Evolutionary conservation across 139 green algal species (phyloP).

Genomic region (Ettlia oleoabundans): DNA sequence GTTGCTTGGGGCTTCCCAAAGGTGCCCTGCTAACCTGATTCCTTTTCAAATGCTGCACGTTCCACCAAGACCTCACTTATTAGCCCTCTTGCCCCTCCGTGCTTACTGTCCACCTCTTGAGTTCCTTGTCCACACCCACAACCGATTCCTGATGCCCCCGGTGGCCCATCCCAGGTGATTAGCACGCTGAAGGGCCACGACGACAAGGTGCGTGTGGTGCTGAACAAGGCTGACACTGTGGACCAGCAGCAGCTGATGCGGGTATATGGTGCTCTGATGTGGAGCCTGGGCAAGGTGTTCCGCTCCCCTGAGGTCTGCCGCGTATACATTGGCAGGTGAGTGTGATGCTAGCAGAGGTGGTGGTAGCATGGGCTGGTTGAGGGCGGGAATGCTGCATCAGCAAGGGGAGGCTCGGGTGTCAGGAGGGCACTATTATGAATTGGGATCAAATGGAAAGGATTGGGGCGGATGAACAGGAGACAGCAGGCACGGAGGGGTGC

Average conservation of each 20-base stretch:
- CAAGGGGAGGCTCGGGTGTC: neutral
- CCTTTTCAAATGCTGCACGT: no score
- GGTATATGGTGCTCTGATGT: slow-evolving; percentile 99
- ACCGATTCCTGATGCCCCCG: no score
- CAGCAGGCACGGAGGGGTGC: no score
- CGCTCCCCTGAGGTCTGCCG: slow-evolving; percentile 88
- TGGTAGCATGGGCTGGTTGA: neutral
- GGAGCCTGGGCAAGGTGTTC: slow-evolving; percentile 95
- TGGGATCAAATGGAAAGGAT: no score
- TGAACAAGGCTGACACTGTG: slow-evolving; percentile 97
- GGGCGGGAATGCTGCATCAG: neutral
- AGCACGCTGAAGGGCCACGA: slow-evolving; percentile 82
- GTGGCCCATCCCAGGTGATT: slow-evolving; percentile 74
- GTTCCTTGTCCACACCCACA: neutral
- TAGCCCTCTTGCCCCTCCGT: neutral
- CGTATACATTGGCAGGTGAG: slow-evolving; percentile 91
- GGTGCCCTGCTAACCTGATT: no score
- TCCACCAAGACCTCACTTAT: no score
- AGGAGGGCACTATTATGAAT: no score
- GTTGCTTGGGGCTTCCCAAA: no score
- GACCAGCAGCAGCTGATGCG: slow-evolving; percentile 97
- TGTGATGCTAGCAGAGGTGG: no score
- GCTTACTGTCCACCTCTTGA: neutral
- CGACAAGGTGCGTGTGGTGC: slow-evolving; percentile 96
- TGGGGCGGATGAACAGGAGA: no score